phyloP scores from a whole-genome alignment of 2,329 filamentous ascomycete genomes.

The Spiromastix sp. region DNA sequence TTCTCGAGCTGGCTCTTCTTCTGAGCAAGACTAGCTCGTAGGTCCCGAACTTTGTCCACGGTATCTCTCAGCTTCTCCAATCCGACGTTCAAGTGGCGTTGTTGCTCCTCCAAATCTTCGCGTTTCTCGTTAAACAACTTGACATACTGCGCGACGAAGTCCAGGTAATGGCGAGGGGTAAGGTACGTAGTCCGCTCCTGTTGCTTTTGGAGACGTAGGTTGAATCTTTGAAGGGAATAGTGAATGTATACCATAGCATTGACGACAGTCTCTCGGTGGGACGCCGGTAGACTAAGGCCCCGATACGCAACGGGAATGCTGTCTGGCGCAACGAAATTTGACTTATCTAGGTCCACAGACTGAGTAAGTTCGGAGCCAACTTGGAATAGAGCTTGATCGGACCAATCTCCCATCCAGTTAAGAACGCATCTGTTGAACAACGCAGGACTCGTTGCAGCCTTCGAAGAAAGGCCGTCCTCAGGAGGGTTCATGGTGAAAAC shows the following conservation, averaged over 20 bases:
- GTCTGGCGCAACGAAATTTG: constrained; percentile 76
- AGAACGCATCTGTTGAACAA: constrained; percentile 99
- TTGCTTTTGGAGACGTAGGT: constrained; percentile 76
- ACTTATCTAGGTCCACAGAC: constrained; percentile 86
- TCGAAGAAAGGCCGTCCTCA: constrained; percentile 85
- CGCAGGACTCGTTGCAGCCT: constrained; percentile 93
- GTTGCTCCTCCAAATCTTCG: constrained; percentile 95
- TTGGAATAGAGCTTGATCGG: constrained; percentile 96
- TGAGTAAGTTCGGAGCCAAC: constrained; percentile 92
- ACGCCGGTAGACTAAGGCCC: constrained; percentile 70
- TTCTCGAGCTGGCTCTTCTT: constrained; percentile 89
- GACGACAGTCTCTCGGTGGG: constrained; percentile 82
- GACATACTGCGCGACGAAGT: constrained; percentile 96
- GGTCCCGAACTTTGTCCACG: constrained; percentile 89
- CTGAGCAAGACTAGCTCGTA: constrained; percentile 79
- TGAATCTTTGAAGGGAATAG: constrained; percentile 85
- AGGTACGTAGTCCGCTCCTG: constrained; percentile 89
- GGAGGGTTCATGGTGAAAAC: constrained; percentile 99
- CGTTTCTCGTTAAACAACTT: constrained; percentile 97
- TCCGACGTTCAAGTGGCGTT: constrained; percentile 95
- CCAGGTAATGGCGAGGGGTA: constrained; percentile 91
- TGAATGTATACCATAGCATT: constrained; percentile 99
- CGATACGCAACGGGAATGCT: constrained; percentile 89
- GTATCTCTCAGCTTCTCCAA: constrained; percentile 95
- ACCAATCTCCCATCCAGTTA: constrained; percentile 99